These are phyloP conservation scores for Kluyveromyces sp. DNA, from an alignment of 1,139 yeast genomes.

Conservation along the genomic window DNA sequence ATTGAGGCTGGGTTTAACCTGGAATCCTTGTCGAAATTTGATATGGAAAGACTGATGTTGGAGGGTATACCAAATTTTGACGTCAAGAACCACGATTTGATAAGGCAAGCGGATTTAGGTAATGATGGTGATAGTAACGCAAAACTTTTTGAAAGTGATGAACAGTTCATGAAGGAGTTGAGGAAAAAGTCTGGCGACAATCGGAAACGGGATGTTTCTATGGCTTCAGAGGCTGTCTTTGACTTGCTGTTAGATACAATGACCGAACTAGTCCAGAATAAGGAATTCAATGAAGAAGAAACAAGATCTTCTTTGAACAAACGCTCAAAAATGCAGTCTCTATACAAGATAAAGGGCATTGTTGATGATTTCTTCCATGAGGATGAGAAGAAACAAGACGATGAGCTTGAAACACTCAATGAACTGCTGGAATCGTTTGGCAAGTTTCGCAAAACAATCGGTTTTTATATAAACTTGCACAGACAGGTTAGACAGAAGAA, in stretches of 20 bases:
- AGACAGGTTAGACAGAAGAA: slow-evolving; percentile 47
- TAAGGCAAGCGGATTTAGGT: slow-evolving; percentile 17
- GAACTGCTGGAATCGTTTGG: slow-evolving; percentile 22
- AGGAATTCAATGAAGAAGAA: background rate
- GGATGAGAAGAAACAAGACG: slow-evolving; percentile 3
- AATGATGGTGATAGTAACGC: slow-evolving; percentile 17
- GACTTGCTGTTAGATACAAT: background rate
- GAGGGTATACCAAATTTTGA: slow-evolving; percentile 46
- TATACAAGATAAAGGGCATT: slow-evolving; percentile 8
- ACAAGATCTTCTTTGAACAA: background rate
- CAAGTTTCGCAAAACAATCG: slow-evolving; percentile 34
- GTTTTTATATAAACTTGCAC: slow-evolving; percentile 47
- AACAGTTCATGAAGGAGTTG: slow-evolving; percentile 23
- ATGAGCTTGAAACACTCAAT: slow-evolving; percentile 8
- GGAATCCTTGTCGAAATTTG: slow-evolving; percentile 38
- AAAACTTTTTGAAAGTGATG: slow-evolving; percentile 22
- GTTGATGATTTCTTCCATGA: slow-evolving; percentile 7
- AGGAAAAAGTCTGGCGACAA: slow-evolving; percentile 11
- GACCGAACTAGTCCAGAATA: background rate
- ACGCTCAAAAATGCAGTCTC: slow-evolving; percentile 9
- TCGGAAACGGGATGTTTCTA: slow-evolving; percentile 13
- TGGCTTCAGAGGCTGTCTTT: background rate
- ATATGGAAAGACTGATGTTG: slow-evolving; percentile 42
- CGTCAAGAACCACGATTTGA: slow-evolving; percentile 29
- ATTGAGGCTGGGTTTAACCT: slow-evolving; percentile 41